phyloP scores from a whole-genome alignment of 1,139 yeast species.

The Diutina ranongensis region DNA sequence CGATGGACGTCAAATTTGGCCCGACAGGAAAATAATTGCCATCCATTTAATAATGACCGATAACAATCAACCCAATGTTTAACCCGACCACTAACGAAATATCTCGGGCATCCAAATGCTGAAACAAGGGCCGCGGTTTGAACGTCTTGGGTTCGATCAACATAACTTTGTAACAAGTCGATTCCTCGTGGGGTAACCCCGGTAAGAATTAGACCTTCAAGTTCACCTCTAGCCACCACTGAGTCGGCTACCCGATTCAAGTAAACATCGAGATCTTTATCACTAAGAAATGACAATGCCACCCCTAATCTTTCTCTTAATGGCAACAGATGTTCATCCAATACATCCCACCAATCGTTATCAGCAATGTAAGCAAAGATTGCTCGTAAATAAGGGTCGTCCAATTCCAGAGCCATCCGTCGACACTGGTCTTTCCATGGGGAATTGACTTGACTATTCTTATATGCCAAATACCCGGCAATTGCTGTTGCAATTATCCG shows the following conservation, averaged over 20 bases:
- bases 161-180: conserved; percentile 74
- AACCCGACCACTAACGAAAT: conserved; percentile 59
- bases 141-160: conserved; percentile 81
- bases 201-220: conserved; percentile 82
- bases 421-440: conserved; percentile 94
- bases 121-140: conserved; percentile 85
- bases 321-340: conserved; percentile 84
- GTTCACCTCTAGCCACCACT: conserved; percentile 68
- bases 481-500: conserved; percentile 86
- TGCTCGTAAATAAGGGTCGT: conserved; percentile 81
- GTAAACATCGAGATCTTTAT: conserved; percentile 59
- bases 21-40: conserved; percentile 68
- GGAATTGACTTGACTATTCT: conserved; percentile 48
- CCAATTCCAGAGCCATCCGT: conserved; percentile 73
- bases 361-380: conserved; percentile 92
- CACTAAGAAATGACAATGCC: conserved; percentile 75
- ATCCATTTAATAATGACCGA: conserved; percentile 64
- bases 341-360: conserved; percentile 92
- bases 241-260: conserved; percentile 58
- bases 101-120: conserved; percentile 74
- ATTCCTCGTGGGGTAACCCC: conserved; percentile 82
- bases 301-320: conserved; percentile 82
- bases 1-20: conserved; percentile 82
- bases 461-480: conserved; percentile 82
- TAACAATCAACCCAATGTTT: conserved; percentile 73